Base-by-base conservation (phyloP, 1,284 basidiomycete species). In the Cryptococcus hybrid region DNA sequence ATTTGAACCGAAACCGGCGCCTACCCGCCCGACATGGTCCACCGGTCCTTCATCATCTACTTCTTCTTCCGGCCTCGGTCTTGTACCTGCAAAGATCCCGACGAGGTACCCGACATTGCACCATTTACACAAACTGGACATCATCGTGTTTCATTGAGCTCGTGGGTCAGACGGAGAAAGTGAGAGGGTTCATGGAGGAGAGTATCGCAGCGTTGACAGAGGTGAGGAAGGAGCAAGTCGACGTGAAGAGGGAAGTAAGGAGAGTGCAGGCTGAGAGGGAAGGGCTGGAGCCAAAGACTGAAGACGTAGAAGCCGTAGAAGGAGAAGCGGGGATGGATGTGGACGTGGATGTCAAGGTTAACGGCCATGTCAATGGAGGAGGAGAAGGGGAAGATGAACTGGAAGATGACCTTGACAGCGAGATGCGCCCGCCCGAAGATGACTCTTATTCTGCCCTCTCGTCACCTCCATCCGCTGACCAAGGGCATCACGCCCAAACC, bases 151-250 rank as follows among this genome's bases (percentile, higher is more conserved):
- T 78, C 79, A 90, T 88, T 77, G 89, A 95, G 71, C 78, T 94
- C 51, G 92, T 89, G 0, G 86, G 93, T 35, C 91, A 92, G 48
- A 95, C 91, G 74, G 93, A 91, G 72, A 82, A 85, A 4, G 85
- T 97, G 46, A 89, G 94, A 70, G 78, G 82, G 9, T 91, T 90
- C 69, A 90, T 98, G 84, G 96, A 99, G 67, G 84, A 86, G 54
- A 92, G 90, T 68, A 93, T 94, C 68, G 84, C 88, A 64, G 86
- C 88, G 63, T 78, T 99, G 59, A 98, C 96, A 8, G 90, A 93
- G 46, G 81, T 96, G 52, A 81, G 95, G 63, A 99, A 99, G 79
- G 92, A 95, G 76, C 91, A 94, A 76, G 90, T 95, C 40, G 95
- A 99, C 65, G 85, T 94, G 53, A 94, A 93, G 75, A 83, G 94